phyloP scores from a whole-genome alignment of 1,139 yeast species.

The Yamadazyma diospyri region DNA sequence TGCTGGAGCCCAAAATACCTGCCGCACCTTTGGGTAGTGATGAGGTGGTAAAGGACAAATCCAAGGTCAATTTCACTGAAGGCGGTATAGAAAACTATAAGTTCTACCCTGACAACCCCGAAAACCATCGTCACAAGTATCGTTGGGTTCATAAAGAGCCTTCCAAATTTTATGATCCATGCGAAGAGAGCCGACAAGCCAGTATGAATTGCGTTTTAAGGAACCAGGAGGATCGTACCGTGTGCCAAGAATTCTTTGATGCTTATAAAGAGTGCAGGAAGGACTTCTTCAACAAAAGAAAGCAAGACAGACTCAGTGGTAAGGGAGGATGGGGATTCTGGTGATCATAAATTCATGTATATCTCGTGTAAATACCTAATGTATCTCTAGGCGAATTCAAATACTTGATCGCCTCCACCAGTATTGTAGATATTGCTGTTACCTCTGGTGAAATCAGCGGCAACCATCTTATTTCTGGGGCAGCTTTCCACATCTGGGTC shows the following conservation, averaged over 20 bases:
- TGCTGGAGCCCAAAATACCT: no score
- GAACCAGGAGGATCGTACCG: slow-evolving; percentile 68
- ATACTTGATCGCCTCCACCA: slow-evolving; percentile 15
- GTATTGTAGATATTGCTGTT: slow-evolving; percentile 8
- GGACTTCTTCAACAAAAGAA: slow-evolving; percentile 60
- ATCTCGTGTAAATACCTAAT: not conserved
- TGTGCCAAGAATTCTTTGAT: slow-evolving; percentile 82
- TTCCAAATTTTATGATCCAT: slow-evolving; percentile 87
- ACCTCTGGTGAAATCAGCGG: slow-evolving; percentile 3
- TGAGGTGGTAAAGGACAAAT: slow-evolving; percentile 35
- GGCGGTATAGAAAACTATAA: slow-evolving; percentile 54
- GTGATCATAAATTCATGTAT: slow-evolving; percentile 15
- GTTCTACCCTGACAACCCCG: slow-evolving; percentile 83
- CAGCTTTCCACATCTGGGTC: slow-evolving; percentile 2
- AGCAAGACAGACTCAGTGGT: slow-evolving; percentile 35
- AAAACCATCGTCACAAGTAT: slow-evolving; percentile 57
- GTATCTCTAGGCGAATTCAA: not conserved
- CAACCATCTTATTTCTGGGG: slow-evolving; percentile 4
- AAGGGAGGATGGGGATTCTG: slow-evolving; percentile 48
- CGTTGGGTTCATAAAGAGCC: slow-evolving; percentile 68
- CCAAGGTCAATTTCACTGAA: slow-evolving; percentile 54
- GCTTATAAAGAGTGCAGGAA: slow-evolving; percentile 90
- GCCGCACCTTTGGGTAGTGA: slow-evolving; percentile 4
- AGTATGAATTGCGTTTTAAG: slow-evolving; percentile 76
- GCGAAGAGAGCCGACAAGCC: slow-evolving; percentile 85